Conservation (phyloP, 305 asterid species). For the Solanum aculeatissimum region DNA sequence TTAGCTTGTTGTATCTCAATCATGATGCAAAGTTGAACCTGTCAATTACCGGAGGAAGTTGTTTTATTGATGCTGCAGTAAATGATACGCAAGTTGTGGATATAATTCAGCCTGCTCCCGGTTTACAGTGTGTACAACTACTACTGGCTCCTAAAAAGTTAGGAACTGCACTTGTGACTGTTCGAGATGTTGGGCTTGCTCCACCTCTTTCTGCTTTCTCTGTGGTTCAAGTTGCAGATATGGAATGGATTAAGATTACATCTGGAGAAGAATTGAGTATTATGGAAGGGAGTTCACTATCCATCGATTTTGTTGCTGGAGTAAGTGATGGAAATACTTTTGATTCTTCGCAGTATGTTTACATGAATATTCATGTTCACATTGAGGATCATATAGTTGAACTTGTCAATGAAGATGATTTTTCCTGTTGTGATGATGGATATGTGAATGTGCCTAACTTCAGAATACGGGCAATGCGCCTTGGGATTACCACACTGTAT, state of each 20-base stretch:
- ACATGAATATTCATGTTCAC: constrained; percentile 57
- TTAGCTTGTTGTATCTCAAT: constrained; percentile 59
- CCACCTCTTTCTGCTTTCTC: constrained; percentile 72
- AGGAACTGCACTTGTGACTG: constrained; percentile 64
- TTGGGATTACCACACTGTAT: constrained; percentile 66
- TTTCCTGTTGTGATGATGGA: constrained; percentile 15
- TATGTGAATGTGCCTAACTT: constrained; percentile 40
- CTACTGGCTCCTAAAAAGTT: constrained; percentile 66
- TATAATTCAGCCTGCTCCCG: constrained; percentile 29
- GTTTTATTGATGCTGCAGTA: constrained; percentile 45
- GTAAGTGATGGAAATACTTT: constrained; percentile 50
- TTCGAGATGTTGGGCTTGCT: constrained; percentile 64
- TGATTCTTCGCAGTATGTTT: constrained; percentile 56
- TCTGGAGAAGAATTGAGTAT: constrained; percentile 59
- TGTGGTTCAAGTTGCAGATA: constrained; percentile 65
- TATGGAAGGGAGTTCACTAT: constrained; percentile 50
- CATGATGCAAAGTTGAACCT: constrained; percentile 61
- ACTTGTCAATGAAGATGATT: constrained; percentile 33
- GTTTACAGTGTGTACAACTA: constrained; percentile 48
- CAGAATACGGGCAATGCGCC: constrained; percentile 41
- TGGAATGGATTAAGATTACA: constrained; percentile 78
- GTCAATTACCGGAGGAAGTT: constrained; percentile 79
- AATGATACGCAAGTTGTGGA: constrained; percentile 55
- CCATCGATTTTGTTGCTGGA: constrained; percentile 52
- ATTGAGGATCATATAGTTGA: constrained; percentile 53